These are phyloP conservation scores for Aspergillus sclerotioniger DNA, from an alignment of 495 filamentous ascomycete species.

Conservation along the genomic window DNA sequence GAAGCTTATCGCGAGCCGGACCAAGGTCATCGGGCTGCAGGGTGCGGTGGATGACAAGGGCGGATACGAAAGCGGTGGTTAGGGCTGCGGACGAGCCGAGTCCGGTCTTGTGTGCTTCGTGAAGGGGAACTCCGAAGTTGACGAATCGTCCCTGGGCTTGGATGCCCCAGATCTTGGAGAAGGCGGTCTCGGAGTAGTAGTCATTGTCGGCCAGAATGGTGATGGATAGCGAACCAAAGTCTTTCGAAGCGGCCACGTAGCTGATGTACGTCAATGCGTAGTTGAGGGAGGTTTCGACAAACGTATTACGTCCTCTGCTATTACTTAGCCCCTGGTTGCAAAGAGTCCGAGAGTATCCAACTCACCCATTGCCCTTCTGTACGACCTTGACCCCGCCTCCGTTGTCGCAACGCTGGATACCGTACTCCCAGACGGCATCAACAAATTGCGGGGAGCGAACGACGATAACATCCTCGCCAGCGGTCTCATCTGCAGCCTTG, in stretches of 20 bases:
- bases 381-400: constrained; percentile 74
- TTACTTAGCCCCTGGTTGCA: not conserved
- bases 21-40: constrained; percentile 60
- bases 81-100: constrained; percentile 93
- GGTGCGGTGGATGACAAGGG: constrained; percentile 74
- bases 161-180: constrained; percentile 28
- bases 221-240: constrained; percentile 66
- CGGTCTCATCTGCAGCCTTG: constrained; percentile 23
- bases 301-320: constrained; percentile 62
- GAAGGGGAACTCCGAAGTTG: constrained; percentile 72
- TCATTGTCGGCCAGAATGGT: constrained; percentile 93
- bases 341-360: constrained; percentile 3
- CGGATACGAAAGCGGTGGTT: constrained; percentile 84
- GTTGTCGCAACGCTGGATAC: constrained; percentile 62
- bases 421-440: constrained; percentile 83
- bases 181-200: constrained; percentile 81
- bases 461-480: constrained; percentile 57
- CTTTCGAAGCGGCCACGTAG: constrained; percentile 48
- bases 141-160: constrained; percentile 53
- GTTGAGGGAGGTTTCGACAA: constrained; percentile 85
- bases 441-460: constrained; percentile 90
- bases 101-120: constrained; percentile 88
- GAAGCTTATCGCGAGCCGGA: constrained; percentile 56
- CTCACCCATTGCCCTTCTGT: constrained; percentile 74
- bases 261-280: constrained; percentile 84